Evolutionary conservation across 192 early-diverging fungal genomes (phyloP).

Genomic region (Thamnidium elegans): DNA sequence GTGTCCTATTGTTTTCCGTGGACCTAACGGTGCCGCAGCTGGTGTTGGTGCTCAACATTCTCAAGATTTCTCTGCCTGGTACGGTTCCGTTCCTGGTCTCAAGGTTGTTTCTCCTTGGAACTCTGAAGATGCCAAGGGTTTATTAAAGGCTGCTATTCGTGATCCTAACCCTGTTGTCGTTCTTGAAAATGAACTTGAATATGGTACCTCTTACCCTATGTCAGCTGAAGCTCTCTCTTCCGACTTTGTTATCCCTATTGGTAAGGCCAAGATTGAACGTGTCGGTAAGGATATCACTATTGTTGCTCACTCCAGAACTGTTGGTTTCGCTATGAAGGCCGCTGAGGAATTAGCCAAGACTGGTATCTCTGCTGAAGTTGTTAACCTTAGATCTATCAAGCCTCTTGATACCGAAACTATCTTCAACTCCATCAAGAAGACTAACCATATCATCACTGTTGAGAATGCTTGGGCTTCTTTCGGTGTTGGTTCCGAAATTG

Average conservation of each 20-base stretch:
- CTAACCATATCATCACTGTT: conserved; percentile 93
- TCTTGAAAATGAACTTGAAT: conserved; percentile 98
- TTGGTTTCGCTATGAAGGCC: conserved; percentile 83
- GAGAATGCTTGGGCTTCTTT: conserved; percentile 95
- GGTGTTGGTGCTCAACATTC: conserved; percentile 99
- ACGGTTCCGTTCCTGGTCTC: conserved; percentile 93
- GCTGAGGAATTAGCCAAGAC: conserved; percentile 84
- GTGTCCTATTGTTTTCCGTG: conserved; percentile 97
- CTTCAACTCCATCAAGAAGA: conserved; percentile 94
- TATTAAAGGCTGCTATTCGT: conserved; percentile 97
- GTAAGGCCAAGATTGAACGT: conserved; percentile 93
- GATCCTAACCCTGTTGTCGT: conserved; percentile 98
- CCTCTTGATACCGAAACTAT: conserved; percentile 92
- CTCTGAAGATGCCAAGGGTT: conserved; percentile 95
- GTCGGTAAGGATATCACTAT: conserved; percentile 87
- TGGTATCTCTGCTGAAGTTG: conserved; percentile 78
- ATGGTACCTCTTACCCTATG: conserved; percentile 86
- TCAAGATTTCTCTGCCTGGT: conserved; percentile 98
- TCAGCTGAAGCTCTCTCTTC: conserved; percentile 64
- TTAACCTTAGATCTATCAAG: conserved; percentile 97
- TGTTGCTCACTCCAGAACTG: conserved; percentile 89
- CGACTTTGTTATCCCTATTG: conserved; percentile 61
- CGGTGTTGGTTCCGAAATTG: conserved; percentile 93
- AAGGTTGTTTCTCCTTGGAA: conserved; percentile 97
- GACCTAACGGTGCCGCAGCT: conserved; percentile 96